phyloP scores from a whole-genome alignment of 306 rosid species.

The Quercus glauca region DNA sequence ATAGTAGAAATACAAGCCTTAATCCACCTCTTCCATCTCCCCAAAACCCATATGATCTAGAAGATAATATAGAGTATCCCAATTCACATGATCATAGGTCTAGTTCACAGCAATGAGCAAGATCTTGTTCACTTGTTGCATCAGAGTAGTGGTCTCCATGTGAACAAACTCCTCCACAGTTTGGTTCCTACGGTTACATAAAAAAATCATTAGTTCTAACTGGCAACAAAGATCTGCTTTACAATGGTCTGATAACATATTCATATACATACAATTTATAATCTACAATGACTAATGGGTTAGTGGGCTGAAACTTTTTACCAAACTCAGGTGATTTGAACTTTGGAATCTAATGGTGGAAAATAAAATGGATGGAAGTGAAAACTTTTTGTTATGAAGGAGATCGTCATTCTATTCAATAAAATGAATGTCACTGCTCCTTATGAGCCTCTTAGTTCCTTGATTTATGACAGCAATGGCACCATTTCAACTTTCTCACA shows the following conservation, averaged over 20 bases:
- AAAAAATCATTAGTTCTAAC: not conserved
- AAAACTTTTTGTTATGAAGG: constrained; percentile 33
- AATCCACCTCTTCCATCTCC: too few species aligned
- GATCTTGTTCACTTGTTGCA: constrained; percentile 19
- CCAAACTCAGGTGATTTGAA: not conserved
- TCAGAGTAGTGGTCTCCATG: constrained; percentile 19
- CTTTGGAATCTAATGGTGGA: not conserved
- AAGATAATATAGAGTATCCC: too few species aligned
- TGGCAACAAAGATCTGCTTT: not conserved
- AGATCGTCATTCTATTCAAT: constrained; percentile 42
- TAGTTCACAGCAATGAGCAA: not conserved
- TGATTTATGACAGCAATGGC: constrained; percentile 47
- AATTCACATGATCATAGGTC: too few species aligned
- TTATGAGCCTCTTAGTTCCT: constrained; percentile 48
- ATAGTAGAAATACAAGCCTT: too few species aligned
- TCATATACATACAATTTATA: not conserved
- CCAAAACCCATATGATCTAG: too few species aligned
- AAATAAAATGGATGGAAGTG: not conserved
- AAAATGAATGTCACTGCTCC: constrained; percentile 42
- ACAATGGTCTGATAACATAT: not conserved
- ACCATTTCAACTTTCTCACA: constrained; percentile 38
- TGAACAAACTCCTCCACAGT: constrained; percentile 50
- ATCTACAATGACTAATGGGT: not conserved
- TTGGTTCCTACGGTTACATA: constrained; percentile 28
- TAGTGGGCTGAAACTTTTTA: not conserved